Base-by-base conservation (phyloP, 1,284 basidiomycete species). In the Mycosarcoma maydis region DNA sequence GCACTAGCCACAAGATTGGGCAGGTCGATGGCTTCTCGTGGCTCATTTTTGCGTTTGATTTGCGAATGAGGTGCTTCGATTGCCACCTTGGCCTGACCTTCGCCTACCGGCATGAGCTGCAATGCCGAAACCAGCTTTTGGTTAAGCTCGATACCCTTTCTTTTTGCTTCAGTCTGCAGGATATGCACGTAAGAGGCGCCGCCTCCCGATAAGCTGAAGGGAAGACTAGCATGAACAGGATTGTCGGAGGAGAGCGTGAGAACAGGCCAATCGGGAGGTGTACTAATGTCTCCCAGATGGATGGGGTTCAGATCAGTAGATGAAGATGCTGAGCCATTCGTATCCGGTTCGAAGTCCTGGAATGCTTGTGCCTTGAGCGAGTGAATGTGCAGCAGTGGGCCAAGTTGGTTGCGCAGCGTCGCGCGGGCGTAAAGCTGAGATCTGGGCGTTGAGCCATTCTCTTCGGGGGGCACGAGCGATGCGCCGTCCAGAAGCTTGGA, bases 331-430 rank as follows among this genome's bases (percentile, higher is more conserved):
- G 19, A 9, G 16, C 6, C 7, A 3, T 23, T 42, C 5, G 40
- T 20, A 29, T 53, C 41, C 13, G 20, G 29, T 13, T 54, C 56
- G 8, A 26, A 22, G 13, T 58, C 64, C 16, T 68, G 57, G 20
- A 39, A 51, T 1, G 59, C 70, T 13, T 54, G 29, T 22, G 71
- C 74, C 17, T 42, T 36, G 33, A 76, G 66, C 6, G 64, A 46
- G 19, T 57, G 44, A 30, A 76, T 50, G 22, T 47, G 49, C 3
- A 76, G 49, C 14, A 64, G 58, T 14, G 60, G 71, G 13, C 61
- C 73, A 9, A 76, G 53, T 22, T 72, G 52, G 36, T 76, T 76
- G 42, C 70, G 51, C 14, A 76, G 60, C 9, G 73, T 76, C 11
- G 73, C 57, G 14, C 74, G 55, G 16, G 72, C 73, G 14, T 55